phyloP scores from a whole-genome alignment of 345 rosid species.

The Nasturtium officinale region DNA sequence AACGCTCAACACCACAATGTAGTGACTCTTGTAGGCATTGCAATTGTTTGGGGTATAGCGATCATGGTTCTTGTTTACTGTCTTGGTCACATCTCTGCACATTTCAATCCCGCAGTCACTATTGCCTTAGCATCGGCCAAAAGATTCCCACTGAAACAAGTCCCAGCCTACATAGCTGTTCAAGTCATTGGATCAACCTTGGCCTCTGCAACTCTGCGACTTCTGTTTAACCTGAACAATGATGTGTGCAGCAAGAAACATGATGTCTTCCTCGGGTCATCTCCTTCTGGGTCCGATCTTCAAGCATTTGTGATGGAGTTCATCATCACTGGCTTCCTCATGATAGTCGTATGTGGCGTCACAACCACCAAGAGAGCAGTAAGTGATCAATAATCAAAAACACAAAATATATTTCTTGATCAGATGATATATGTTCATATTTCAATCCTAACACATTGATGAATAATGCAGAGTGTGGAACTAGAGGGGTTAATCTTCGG shows the following conservation, averaged over 20 bases:
- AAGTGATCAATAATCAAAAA: slow-evolving; percentile 35
- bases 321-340: slow-evolving; percentile 86
- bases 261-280: slow-evolving; percentile 69
- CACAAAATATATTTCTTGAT: slow-evolving; percentile 1
- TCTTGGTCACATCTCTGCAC: slow-evolving; percentile 55
- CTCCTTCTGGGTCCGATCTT: slow-evolving; percentile 63
- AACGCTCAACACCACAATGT: slow-evolving; percentile 38
- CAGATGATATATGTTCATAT: not conserved
- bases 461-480: slow-evolving; percentile 61
- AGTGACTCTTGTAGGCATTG: slow-evolving; percentile 44
- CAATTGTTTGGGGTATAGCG: slow-evolving; percentile 50
- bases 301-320: slow-evolving; percentile 82
- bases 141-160: slow-evolving; percentile 53
- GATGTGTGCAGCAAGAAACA: slow-evolving; percentile 53
- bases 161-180: slow-evolving; percentile 67
- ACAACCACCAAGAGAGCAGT: slow-evolving; percentile 84
- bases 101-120: slow-evolving; percentile 60
- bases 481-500: slow-evolving; percentile 90
- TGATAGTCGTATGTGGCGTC: slow-evolving; percentile 79
- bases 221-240: slow-evolving; percentile 52
- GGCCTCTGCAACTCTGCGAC: slow-evolving; percentile 75
- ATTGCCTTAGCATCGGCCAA: slow-evolving; percentile 43
- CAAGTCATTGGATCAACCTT: slow-evolving; percentile 78
- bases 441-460: slow-evolving; percentile 17
- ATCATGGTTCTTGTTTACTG: slow-evolving; percentile 52